phyloP scores from a whole-genome alignment of 2,329 filamentous ascomycete species.

The Penicillium hordei region DNA sequence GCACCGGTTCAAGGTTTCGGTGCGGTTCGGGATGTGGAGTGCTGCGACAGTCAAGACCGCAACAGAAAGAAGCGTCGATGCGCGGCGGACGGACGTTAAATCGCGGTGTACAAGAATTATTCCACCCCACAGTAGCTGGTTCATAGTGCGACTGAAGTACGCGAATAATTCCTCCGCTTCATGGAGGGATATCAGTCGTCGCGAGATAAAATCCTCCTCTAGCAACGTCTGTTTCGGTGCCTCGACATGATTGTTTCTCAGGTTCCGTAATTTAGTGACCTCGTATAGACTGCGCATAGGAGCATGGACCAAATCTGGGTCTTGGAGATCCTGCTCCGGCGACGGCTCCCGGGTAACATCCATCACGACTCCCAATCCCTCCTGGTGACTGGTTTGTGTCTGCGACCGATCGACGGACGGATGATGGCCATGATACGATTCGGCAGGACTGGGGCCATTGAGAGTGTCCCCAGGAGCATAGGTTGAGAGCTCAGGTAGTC shows the following conservation, averaged over 20 bases:
- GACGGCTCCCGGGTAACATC: constrained; percentile 50
- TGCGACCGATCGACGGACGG: constrained; percentile 30
- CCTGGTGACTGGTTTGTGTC: constrained; percentile 28
- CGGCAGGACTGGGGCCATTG: constrained; percentile 29
- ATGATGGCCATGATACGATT: constrained; percentile 30
- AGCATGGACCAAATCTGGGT: constrained; percentile 47
- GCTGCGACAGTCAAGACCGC: constrained; percentile 60
- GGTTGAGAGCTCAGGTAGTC: constrained; percentile 44
- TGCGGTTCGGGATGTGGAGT: constrained; percentile 57
- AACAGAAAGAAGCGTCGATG: constrained; percentile 56
- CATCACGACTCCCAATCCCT: constrained; percentile 33
- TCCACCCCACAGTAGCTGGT: constrained; percentile 54
- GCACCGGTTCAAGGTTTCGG: constrained; percentile 54
- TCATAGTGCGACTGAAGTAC: constrained; percentile 53
- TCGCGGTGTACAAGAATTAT: constrained; percentile 53
- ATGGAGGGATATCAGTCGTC: constrained; percentile 47
- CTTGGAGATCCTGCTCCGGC: constrained; percentile 43
- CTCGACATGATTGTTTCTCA: constrained; percentile 40
- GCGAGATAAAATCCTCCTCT: constrained; percentile 53
- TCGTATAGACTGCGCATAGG: constrained; percentile 57
- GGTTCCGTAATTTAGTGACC: constrained; percentile 51
- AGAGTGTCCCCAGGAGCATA: constrained; percentile 34
- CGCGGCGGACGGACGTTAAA: constrained; percentile 54
- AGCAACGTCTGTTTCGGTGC: constrained; percentile 40
- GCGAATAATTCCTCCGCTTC: constrained; percentile 55